Conservation (phyloP, 164 flowering plant genomes). For the Cinnamomum chago region DNA sequence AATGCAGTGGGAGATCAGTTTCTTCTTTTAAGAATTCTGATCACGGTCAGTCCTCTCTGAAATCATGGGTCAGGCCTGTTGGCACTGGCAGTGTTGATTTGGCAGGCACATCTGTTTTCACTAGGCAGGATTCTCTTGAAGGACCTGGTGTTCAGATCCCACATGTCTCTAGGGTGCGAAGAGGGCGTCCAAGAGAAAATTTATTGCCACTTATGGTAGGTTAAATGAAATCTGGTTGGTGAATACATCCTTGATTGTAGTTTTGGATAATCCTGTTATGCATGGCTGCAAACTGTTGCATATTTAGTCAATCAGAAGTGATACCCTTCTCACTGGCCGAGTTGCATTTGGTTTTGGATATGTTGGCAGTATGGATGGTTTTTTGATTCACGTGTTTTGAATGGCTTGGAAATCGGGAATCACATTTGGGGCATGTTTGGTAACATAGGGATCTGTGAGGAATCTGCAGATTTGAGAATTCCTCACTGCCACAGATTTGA, state of each 20-base stretch:
- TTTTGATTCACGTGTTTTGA: too few species aligned
- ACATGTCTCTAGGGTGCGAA: constrained; percentile 65
- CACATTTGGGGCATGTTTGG: too few species aligned
- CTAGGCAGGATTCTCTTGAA: constrained; percentile 71
- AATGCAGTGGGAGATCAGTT: constrained; percentile 36
- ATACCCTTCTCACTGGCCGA: too few species aligned
- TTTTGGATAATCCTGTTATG: neutral
- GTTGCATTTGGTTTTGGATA: too few species aligned
- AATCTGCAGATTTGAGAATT: too few species aligned
- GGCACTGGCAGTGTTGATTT: constrained; percentile 25
- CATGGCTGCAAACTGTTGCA: neutral
- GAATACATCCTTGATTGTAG: neutral
- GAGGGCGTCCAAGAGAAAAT: constrained; percentile 90
- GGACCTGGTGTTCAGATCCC: constrained; percentile 86
- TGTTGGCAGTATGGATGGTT: too few species aligned
- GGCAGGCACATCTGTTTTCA: constrained; percentile 35
- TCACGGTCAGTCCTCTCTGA: constrained; percentile 24
- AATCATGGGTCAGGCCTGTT: constrained; percentile 27
- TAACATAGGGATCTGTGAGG: too few species aligned
- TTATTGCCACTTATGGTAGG: constrained; percentile 67
- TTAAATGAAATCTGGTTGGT: constrained; percentile 2
- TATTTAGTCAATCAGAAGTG: too few species aligned
- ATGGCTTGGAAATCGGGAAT: too few species aligned
- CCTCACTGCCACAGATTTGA: too few species aligned
- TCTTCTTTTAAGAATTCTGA: constrained; percentile 31